Base-by-base conservation (phyloP, 176 grass and related monocot species). In the Otatea glauca region DNA sequence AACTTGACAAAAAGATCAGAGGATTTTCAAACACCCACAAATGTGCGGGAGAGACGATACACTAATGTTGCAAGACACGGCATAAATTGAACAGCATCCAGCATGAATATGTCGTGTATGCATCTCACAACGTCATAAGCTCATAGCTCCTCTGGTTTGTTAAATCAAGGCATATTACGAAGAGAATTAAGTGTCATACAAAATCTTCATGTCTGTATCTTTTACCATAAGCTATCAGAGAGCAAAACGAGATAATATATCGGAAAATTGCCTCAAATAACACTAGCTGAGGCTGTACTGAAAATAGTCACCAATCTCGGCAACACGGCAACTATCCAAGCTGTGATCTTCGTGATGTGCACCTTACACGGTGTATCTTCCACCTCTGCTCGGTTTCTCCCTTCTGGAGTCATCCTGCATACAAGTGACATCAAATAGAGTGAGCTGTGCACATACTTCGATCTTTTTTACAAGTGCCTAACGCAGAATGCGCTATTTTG, bases 381-480 rank as follows among this genome's bases (percentile, higher is more conserved):
- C 91, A 32, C 96, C 91, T 91, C 96, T 92, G 79, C 82, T 94
- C 43, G 93, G 92, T 87, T 99, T 99, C 4, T 99, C 91, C 85
- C 78, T 92, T 87, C 78, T 94, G 3, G 93, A 85, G 66, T 99
- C 96, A 64, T 96, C 96, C 96, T 99, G 89, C 45, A 76, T 72
- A 45, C 3, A 14, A 37, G 54, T 13, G 58, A n/a, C 0, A 84
- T 79, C 14, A 94, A 73, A 56, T 65, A 59, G 35, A 70, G 9
- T 84, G 27, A 88, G 48, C 12, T 9, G 5, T 54, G 54, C 43
- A 76, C 54, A 72, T 66, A 25, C 56, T 47, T 13, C 25, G 14
- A 75, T 20, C 6, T 73, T 21, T n/a, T 44, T 67, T 79, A 76
- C 5, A 72, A 20, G 17, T 59, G 65, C 44, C 7, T 42, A 68